These are phyloP conservation scores for Aspergillus hiratsukae DNA, from an alignment of 2,329 filamentous ascomycete genomes.

Conservation along the genomic window DNA sequence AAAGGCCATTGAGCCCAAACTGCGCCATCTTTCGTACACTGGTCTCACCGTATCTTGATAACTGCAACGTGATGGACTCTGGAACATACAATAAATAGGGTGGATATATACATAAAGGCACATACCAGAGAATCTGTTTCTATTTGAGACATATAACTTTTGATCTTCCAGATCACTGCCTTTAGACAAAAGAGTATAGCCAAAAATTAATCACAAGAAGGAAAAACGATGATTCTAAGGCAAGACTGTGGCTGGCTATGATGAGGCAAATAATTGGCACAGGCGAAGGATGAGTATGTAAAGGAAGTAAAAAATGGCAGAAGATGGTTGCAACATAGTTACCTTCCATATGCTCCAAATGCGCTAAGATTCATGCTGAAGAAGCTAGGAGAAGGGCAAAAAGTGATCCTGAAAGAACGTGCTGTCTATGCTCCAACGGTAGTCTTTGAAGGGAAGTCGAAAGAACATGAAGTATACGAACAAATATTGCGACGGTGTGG, in stretches of 20 bases:
- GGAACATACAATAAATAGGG: background rate
- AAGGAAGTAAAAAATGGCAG: background rate
- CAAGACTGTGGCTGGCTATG: background rate
- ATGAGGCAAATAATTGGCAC: background rate
- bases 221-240: background rate
- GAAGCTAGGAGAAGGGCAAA: background rate
- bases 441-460: background rate
- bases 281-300: background rate
- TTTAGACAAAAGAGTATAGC: background rate
- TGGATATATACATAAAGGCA: background rate
- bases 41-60: background rate
- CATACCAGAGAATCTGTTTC: background rate
- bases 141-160: background rate
- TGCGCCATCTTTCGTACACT: background rate
- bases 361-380: constrained; percentile 16
- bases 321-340: background rate
- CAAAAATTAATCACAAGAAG: background rate
- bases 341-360: constrained; percentile 9
- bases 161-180: background rate
- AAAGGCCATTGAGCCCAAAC: background rate
- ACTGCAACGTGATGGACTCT: background rate
- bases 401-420: background rate
- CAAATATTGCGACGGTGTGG: constrained; percentile 3
- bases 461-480: constrained; percentile 1
- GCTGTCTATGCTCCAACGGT: background rate